A percentile compares a stretch with the other conserved stretches of the same genome.
These are phyloP conservation scores for Suhomyces panamericanus DNA, from an alignment of 1,139 yeast species.

Conservation along the genomic window DNA sequence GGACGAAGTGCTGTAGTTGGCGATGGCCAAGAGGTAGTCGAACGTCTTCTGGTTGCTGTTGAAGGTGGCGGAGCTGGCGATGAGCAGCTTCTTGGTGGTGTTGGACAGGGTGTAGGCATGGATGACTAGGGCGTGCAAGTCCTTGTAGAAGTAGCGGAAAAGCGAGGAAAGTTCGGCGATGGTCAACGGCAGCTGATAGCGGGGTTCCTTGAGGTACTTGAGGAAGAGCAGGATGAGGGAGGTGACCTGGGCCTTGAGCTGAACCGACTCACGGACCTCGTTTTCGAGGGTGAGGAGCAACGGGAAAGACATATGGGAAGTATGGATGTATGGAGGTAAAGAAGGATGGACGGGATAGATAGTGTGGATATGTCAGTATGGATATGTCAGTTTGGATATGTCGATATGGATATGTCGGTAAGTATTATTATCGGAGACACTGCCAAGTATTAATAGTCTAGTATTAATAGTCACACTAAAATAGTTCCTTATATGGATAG, in stretches of 20 bases:
- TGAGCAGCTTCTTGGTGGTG: conserved; percentile 40
- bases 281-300: conserved; percentile 11
- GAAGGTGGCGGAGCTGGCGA: conserved; percentile 32
- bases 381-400: too few species aligned
- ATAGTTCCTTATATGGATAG: too few species aligned
- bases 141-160: conserved; percentile 39
- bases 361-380: too few species aligned
- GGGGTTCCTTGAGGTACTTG: conserved; percentile 44
- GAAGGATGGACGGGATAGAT: too few species aligned
- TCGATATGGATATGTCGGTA: too few species aligned
- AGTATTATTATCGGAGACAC: too few species aligned
- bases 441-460: too few species aligned
- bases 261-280: conserved; percentile 14
- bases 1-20: conserved; percentile 42
- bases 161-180: conserved; percentile 35
- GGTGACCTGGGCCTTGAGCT: conserved; percentile 25
- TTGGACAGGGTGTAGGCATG: conserved; percentile 42
- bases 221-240: conserved; percentile 32
- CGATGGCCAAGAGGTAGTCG: conserved; percentile 48
- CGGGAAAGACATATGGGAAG: conserved; percentile 7
- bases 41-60: conserved; percentile 32
- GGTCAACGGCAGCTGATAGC: conserved; percentile 44
- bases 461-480: too few species aligned
- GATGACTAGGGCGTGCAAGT: conserved; percentile 37
- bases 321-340: too few species aligned